Conservation (phyloP, 2,329 filamentous ascomycete species). For the Biscogniauxia marginata region DNA sequence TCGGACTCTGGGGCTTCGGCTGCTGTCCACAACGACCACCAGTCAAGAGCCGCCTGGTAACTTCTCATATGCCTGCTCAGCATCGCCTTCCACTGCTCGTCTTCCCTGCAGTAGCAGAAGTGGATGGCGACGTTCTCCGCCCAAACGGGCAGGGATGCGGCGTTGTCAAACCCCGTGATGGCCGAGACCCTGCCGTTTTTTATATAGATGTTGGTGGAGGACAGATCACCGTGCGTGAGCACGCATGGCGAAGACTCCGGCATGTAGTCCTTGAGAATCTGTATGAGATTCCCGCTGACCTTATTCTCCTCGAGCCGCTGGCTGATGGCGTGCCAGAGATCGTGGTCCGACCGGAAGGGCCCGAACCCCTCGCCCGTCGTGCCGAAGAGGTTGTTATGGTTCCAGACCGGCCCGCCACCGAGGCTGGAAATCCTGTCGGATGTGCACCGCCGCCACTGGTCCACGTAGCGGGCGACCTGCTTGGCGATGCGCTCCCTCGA, state of each 20-base stretch:
- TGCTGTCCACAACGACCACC: conserved; percentile 27
- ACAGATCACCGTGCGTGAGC: conserved; percentile 31
- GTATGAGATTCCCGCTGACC: conserved; percentile 11
- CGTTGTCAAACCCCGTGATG: conserved; percentile 25
- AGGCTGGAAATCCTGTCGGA: conserved; percentile 18
- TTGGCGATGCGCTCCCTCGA: conserved; percentile 19
- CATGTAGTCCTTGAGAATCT: conserved; percentile 20
- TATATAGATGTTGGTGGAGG: conserved; percentile 23
- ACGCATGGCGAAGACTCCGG: conserved; percentile 23
- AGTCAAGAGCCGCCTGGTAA: conserved; percentile 21
- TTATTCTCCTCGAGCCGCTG: conserved; percentile 7
- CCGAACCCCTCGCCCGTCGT: conserved; percentile 14
- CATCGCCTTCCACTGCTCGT: conserved; percentile 29
- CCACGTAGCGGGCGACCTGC: conserved; percentile 20
- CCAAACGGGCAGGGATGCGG: conserved; percentile 27
- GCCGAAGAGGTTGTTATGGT: conserved; percentile 23
- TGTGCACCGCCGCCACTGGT: conserved; percentile 21
- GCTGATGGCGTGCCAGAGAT: conserved; percentile 21
- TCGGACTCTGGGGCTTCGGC: conserved; percentile 8
- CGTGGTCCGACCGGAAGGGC: conserved; percentile 20
- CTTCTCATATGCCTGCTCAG: conserved; percentile 19
- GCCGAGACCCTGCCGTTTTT: conserved; percentile 15
- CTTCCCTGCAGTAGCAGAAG: conserved; percentile 27
- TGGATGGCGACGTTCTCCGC: conserved; percentile 24
- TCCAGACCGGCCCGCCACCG: conserved; percentile 16